Evolutionary conservation across 192 early-diverging fungal genomes (phyloP), one percentile per base, ranked within the genome.

Genomic region (Umbelopsis isabellina): DNA sequence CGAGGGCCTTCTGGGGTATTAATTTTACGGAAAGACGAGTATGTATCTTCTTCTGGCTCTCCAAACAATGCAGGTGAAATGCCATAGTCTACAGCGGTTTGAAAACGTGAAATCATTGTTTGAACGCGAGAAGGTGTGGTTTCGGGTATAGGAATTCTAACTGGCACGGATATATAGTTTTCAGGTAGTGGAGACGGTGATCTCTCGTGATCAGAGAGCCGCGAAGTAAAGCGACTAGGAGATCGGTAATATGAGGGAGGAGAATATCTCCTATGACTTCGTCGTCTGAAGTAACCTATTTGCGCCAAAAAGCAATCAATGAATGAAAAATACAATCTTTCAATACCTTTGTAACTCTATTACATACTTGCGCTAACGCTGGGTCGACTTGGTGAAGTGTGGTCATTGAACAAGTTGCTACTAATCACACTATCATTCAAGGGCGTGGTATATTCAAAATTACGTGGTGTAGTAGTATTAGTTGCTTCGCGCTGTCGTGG

Each of bases 61-160:
- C 23, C 23, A 25, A 61, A 61, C 9, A 61, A 25, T 3, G 55
- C 27, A 35, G 55, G 55, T 27, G 55, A 61, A 18, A 61, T 61
- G 18, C 55, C 55, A 61, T 61, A 61, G 33, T 61, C 55, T 7
- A 61, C 55, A 61, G 55, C 55, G 5, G 55, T 61, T n/a, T 61
- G 55, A 61, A 61, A 61, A n/a, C 55, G 21, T 33, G 55, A 61
- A 37, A 61, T 61, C 55, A 61, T 61, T 12, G 55, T 61, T 7
- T 61, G 55, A 16, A 61, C 55, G 13, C 55, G 21, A 25, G 55
- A 61, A 4, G 55, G 55, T n/a, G 55, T 61, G 18, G 55, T 61
- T 61, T 61, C 55, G 30, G 55, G 55, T 61, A 61, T 61, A 61
- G 55, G 55, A 4, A 61, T 61, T 25, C 21, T 61, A 3, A 61